phyloP scores from a whole-genome alignment of 768 basidiomycete species.

The Lyophyllum shimeji region DNA sequence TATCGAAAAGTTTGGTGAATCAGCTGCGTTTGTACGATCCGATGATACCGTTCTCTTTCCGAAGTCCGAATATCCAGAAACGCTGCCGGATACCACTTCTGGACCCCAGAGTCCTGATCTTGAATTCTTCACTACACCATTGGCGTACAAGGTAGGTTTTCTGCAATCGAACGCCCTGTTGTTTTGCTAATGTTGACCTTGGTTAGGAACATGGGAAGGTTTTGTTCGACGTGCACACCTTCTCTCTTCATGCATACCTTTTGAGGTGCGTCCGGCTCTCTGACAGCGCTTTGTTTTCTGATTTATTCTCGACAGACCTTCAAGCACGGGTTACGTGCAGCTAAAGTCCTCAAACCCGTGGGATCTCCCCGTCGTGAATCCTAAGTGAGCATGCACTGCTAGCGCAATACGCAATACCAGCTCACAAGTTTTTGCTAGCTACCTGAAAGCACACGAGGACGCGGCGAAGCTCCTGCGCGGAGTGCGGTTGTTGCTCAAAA shows the following conservation, averaged over 20 bases:
- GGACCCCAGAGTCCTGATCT: slow-evolving; percentile 40
- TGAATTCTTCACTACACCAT: slow-evolving; percentile 38
- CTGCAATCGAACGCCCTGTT: not conserved
- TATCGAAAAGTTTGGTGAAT: slow-evolving; percentile 42
- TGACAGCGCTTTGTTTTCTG: not conserved
- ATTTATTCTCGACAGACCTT: slow-evolving; percentile 25
- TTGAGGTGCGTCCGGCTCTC: slow-evolving; percentile 26
- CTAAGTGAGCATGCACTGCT: slow-evolving; percentile 27
- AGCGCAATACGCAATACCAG: not conserved
- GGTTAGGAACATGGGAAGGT: slow-evolving; percentile 34
- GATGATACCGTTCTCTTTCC: slow-evolving; percentile 48
- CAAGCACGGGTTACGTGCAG: slow-evolving; percentile 36
- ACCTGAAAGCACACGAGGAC: slow-evolving; percentile 37
- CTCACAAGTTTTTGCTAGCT: slow-evolving; percentile 23
- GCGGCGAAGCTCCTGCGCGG: slow-evolving; percentile 38
- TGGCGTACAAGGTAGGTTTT: slow-evolving; percentile 36
- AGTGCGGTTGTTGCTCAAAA: slow-evolving; percentile 32
- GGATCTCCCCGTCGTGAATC: slow-evolving; percentile 36
- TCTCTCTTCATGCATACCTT: slow-evolving; percentile 36
- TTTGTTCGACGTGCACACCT: slow-evolving; percentile 38
- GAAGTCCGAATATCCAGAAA: slow-evolving; percentile 25
- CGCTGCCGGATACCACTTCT: slow-evolving; percentile 38
- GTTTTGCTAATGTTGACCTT: not conserved
- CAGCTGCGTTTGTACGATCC: slow-evolving; percentile 53
- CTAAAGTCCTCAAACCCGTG: slow-evolving; percentile 38